These are phyloP conservation scores for Parmales sp. DNA, from an alignment of 108 stramenopile species.

Conservation along the genomic window DNA sequence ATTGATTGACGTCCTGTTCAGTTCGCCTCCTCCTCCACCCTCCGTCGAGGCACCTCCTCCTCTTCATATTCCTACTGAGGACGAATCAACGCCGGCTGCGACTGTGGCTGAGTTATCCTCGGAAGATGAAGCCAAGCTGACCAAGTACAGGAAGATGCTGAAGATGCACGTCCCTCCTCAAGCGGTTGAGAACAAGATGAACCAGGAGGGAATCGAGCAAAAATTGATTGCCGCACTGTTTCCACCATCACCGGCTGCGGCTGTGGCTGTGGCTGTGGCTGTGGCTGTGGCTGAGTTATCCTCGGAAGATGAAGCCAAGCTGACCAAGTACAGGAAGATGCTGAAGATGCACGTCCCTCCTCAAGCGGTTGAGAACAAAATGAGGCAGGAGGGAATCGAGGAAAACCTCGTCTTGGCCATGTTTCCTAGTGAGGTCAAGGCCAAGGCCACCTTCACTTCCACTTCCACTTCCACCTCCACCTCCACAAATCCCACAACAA, in stretches of 20 bases:
- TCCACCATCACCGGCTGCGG: background rate
- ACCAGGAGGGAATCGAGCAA: constrained; percentile 49
- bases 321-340: constrained; percentile 24
- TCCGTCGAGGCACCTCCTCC: too few relatives aligned
- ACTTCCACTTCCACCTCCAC: background rate
- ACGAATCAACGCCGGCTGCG: background rate
- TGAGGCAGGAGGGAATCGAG: constrained; percentile 31
- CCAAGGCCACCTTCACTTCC: too few relatives aligned
- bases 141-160: constrained; percentile 51
- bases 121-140: constrained; percentile 48
- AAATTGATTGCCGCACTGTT: constrained; percentile 60
- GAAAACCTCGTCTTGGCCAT: constrained; percentile 19
- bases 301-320: background rate
- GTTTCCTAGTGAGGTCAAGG: too few relatives aligned
- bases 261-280: background rate
- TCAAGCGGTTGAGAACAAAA: constrained; percentile 40
- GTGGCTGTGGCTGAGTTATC: background rate
- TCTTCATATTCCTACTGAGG: background rate
- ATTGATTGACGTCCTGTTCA: background rate
- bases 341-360: constrained; percentile 28
- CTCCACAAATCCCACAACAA: background rate
- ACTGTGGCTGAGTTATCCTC: constrained; percentile 35
- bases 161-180: constrained; percentile 59
- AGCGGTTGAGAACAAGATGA: constrained; percentile 57
- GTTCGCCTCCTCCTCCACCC: background rate